Base-by-base conservation (phyloP, 1,139 yeast genomes). In the Eremothecium gossypii region DNA sequence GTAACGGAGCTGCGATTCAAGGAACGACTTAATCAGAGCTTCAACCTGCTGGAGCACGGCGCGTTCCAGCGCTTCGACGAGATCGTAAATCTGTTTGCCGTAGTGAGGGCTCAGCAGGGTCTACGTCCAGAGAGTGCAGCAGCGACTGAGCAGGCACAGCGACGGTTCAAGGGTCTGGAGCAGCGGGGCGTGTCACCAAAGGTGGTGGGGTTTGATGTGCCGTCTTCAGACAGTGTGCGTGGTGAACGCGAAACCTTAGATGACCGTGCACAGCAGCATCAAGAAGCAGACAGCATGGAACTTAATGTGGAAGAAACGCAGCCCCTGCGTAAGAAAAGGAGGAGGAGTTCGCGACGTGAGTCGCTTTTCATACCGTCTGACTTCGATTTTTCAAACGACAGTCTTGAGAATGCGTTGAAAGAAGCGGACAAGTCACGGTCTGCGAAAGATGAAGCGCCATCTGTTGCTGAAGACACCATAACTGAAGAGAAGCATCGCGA, bases 11-110 rank as follows among this genome's bases (percentile, higher is more conserved):
- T 57, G 29, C 53, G 55, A 26, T 57, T 60, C 32, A 62, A 63
- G 39, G 60, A 61, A 30, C 52, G 57, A 45, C 48, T 71, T 26
- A 56, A 63, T 48, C 54, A 63, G 44, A 62, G 67, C 42, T 50
- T 73, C 23, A 54, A 48, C 9, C 36, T 55, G 1, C 59, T 74
- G 30, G 79, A 76, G 46, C 53, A 52, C 14, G 67, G 68, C 3
- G 60, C 76, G 4, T 53, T 67, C n/a, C 57, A 57, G 30, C 65
- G 70, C 47, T 68, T 76, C 49, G 70, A 69, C 28, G 74, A 69
- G 28, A 61, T 76, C 41, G 58, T 72, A 33, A 63, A 61, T 39
- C 63, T 66, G 55, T 63, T 73, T 44, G 56, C 63, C 43, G 53
- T 58, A 6, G 54, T 70, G 12, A 57, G 72, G 47, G 46, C 48